Conservation (phyloP, 169 alveolate species). For the Hammondia hammondi region DNA sequence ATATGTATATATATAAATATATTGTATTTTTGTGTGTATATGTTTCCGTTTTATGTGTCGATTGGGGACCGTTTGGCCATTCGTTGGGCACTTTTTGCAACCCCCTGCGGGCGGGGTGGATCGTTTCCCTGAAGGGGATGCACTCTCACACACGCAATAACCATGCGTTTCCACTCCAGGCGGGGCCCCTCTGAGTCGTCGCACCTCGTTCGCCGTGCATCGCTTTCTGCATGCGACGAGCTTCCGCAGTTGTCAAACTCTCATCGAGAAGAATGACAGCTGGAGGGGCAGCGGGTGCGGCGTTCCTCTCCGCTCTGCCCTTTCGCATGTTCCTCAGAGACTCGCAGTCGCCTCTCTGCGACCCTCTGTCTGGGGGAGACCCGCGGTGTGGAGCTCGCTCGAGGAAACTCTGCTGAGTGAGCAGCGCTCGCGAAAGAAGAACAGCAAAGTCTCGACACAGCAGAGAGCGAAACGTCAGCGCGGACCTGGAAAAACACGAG, state of each 20-base stretch:
- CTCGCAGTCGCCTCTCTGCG: too few species aligned
- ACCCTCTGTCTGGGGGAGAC: not conserved
- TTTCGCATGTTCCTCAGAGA: too few species aligned
- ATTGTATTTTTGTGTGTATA: not conserved
- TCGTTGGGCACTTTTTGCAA: not conserved
- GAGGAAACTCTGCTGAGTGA: not conserved
- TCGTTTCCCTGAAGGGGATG: too few species aligned
- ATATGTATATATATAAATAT: too few species aligned
- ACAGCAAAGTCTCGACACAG: not conserved
- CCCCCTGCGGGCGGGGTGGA: too few species aligned
- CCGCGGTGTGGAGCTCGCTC: not conserved
- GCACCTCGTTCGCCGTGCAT: too few species aligned
- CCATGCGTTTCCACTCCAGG: too few species aligned
- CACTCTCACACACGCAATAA: too few species aligned
- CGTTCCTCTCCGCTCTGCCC: too few species aligned
- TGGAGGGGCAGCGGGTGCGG: not conserved
- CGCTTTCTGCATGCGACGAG: not conserved
- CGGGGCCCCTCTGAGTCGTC: too few species aligned
- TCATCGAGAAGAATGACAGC: not conserved
- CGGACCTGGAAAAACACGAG: not conserved
- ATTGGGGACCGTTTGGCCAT: not conserved
- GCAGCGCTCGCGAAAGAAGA: not conserved
- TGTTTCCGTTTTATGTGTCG: not conserved
- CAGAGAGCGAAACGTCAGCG: conserved; percentile 4
- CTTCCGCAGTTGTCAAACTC: not conserved